A percentile compares a stretch with the other conserved stretches of the same genome.
These are phyloP conservation scores for Hibiscus trionum DNA, from an alignment of 345 rosid species.

Conservation along the genomic window DNA sequence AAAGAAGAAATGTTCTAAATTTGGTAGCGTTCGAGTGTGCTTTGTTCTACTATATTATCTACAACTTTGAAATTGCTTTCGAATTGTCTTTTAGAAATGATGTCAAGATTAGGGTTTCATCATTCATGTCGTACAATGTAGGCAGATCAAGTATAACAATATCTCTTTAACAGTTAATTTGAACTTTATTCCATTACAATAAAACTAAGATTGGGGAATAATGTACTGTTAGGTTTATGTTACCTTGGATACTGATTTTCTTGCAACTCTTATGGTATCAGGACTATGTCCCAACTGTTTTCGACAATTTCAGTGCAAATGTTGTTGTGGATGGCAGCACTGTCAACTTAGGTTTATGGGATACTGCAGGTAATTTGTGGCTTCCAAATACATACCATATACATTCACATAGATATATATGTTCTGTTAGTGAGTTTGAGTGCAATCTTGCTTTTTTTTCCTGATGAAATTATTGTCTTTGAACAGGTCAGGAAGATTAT, in stretches of 20 bases:
- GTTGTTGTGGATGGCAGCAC: constrained; percentile 93
- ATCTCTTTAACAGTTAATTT: background rate
- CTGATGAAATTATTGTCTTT: constrained; percentile 14
- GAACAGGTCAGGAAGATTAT: constrained; percentile 90
- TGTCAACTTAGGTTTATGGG: constrained; percentile 91
- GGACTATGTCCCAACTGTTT: constrained; percentile 96
- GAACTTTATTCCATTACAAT: background rate
- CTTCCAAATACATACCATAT: too few relatives aligned
- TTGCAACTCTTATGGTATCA: constrained; percentile 26
- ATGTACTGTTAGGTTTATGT: background rate
- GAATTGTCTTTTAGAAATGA: background rate
- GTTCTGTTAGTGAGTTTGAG: constrained; percentile 32
- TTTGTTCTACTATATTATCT: background rate
- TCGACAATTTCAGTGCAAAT: constrained; percentile 98
- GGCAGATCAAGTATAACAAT: background rate
- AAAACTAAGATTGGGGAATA: background rate
- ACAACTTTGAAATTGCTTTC: background rate
- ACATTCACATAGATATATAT: constrained; percentile 45
- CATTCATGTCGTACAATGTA: background rate
- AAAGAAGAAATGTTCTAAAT: background rate
- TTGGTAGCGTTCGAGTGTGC: background rate
- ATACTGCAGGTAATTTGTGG: constrained; percentile 74
- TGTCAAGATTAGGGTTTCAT: background rate
- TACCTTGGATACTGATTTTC: background rate
- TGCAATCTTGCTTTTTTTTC: background rate